These are phyloP conservation scores for Anisodus acutangulus DNA, from an alignment of 257 asterid genomes.

Conservation along the genomic window DNA sequence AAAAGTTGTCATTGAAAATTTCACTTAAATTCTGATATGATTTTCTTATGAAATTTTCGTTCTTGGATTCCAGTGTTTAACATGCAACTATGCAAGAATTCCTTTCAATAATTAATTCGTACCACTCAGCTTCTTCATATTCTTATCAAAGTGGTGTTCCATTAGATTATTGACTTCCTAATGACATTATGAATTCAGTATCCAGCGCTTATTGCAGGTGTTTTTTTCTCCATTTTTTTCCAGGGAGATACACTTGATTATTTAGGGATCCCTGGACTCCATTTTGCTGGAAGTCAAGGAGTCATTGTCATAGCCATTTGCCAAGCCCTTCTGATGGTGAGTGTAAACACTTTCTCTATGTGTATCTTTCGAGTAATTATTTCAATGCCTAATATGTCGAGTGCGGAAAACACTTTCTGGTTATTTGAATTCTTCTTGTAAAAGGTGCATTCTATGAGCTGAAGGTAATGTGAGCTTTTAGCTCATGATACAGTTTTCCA, in stretches of 20 bases:
- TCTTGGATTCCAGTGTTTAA: not conserved
- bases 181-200: not conserved
- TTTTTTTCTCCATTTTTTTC: conserved; percentile 25
- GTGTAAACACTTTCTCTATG: not conserved
- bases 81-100: not conserved
- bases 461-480: conserved; percentile 18
- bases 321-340: conserved; percentile 91
- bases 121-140: not conserved
- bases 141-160: conserved; percentile 14
- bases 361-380: not conserved
- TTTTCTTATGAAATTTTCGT: not conserved
- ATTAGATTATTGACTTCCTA: not conserved
- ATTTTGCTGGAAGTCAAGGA: conserved; percentile 94
- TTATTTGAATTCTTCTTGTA: not conserved
- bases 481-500: conserved; percentile 13
- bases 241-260: conserved; percentile 95
- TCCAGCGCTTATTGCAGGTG: not conserved
- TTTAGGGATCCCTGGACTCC: conserved; percentile 96
- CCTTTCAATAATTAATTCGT: conserved; percentile 1
- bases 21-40: conserved; percentile 9
- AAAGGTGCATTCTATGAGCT: conserved; percentile 12
- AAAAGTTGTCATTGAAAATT: not conserved
- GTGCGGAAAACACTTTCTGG: not conserved
- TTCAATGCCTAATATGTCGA: not conserved
- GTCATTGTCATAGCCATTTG: conserved; percentile 85